Base-by-base conservation (phyloP, 441 rosid species). In the Euphorbia schlechtendalii region DNA sequence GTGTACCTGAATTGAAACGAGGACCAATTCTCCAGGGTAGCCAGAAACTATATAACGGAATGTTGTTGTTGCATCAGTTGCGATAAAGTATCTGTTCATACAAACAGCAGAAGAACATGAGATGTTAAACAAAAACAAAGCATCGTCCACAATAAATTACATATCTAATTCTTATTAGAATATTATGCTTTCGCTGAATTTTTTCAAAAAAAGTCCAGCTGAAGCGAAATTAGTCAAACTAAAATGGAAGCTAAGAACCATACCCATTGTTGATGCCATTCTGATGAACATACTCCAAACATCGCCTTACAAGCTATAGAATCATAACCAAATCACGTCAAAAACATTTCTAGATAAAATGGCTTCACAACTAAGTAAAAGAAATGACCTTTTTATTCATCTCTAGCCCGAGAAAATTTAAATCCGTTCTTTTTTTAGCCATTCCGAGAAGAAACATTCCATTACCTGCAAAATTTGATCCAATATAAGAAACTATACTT, bases 401-500 rank as follows among this genome's bases (percentile, higher is more conserved):
- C 82, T 88, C 91, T 32, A 86, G 56, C 67, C 92, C 95, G 55
- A 88, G 95, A 80, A 84, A 86, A 73, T 88, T 88, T 20, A 82
- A 71, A 72, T 80, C 85, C 63, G 70, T 75, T 71, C 82, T 76
- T 64, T 73, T 81, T 68, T 70, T 62, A 76, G 89, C 82, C 95
- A 88, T 86, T 66, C 76, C 86, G 69, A 81, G 63, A 64, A 88
- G 78, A 74, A 86, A 88, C 68, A 81, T 36, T 61, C 89, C 92
- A 67, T 80, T 83, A 71, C 91, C 91, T 85, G 73, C 63, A 71
- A 78, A 68, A 61, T 61, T 61, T 28, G 55, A 22, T 36, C 65
- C 68, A 67, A 65, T 2, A 56, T 43, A 8, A 52, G 43, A 28
- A 78, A 49, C 41, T 21, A 46, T 14, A 61, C 20, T 59, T 28